Evolutionary conservation across 148 eudicot species (phyloP).

Genomic region (Rhododendron ferrugineum): DNA sequence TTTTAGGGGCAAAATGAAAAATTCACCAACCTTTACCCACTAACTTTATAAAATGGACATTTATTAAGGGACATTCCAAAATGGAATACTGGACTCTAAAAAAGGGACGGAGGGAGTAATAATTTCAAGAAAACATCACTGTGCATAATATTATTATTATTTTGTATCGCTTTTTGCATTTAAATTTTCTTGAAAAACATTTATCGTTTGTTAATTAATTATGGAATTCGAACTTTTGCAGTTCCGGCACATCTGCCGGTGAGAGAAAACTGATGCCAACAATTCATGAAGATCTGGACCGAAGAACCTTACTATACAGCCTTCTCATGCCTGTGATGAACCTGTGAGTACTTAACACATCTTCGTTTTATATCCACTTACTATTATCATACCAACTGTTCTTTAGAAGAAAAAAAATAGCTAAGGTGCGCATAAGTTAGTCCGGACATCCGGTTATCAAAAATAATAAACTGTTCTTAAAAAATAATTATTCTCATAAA

Average conservation of each 20-base stretch:
- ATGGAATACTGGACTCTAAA: no score
- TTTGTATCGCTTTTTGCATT: not conserved
- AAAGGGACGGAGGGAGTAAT: no score
- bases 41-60: no score
- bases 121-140: not conserved
- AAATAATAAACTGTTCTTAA: not conserved
- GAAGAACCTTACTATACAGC: constrained; percentile 50
- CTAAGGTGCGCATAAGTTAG: no score
- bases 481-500: no score
- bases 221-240: not conserved
- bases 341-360: constrained; percentile 22
- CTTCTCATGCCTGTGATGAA: constrained; percentile 71
- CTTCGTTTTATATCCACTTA: not conserved
- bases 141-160: not conserved
- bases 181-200: not conserved
- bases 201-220: not conserved
- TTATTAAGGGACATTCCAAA: no score
- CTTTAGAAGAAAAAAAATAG: not conserved
- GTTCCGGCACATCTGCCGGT: constrained; percentile 62
- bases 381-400: not conserved
- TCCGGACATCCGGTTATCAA: no score
- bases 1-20: no score
- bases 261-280: constrained; percentile 73
- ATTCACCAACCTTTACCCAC: no score
- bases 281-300: constrained; percentile 44